A percentile compares a stretch with the other conserved stretches of the same genome.
Evolutionary conservation across 352 stramenopile species (phyloP).

Genomic region (Globisporangium paroecandrum): DNA sequence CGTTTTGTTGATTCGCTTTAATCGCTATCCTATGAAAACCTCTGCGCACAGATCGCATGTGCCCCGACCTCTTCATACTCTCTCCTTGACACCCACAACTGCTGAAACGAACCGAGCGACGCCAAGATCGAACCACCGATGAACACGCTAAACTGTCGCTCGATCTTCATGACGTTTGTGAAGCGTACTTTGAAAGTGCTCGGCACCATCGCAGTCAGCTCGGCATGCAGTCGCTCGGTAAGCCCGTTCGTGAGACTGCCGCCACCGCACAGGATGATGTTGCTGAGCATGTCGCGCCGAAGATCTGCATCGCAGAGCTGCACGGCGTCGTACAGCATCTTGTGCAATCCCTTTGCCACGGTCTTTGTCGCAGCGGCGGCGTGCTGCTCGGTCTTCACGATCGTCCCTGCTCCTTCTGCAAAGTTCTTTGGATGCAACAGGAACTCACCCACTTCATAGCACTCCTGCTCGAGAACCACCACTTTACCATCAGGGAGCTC

Average conservation of each 20-base stretch:
- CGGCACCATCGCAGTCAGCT: constrained; percentile 74
- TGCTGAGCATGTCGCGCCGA: constrained; percentile 80
- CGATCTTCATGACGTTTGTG: constrained; percentile 75
- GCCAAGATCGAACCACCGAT: constrained; percentile 86
- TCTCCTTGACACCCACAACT: constrained; percentile 83
- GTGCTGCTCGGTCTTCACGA: constrained; percentile 47
- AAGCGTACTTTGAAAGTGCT: constrained; percentile 88
- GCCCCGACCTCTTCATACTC: constrained; percentile 83
- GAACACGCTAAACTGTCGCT: constrained; percentile 86
- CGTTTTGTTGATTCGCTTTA: not conserved
- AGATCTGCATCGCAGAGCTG: constrained; percentile 81
- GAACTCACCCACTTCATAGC: constrained; percentile 71
- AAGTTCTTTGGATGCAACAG: constrained; percentile 70
- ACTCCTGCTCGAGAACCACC: constrained; percentile 61
- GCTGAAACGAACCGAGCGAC: constrained; percentile 85
- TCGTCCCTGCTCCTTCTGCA: constrained; percentile 23
- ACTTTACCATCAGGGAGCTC: constrained; percentile 78
- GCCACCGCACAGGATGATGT: constrained; percentile 86
- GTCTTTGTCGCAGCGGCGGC: constrained; percentile 42
- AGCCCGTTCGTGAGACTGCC: constrained; percentile 70
- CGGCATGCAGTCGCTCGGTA: constrained; percentile 74
- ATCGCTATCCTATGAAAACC: constrained; percentile 41
- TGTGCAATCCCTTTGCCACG: constrained; percentile 59
- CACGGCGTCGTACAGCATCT: constrained; percentile 83
- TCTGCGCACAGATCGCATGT: constrained; percentile 57